Conservation (phyloP, 192 early-diverging fungal species). For the Podila epigama region DNA sequence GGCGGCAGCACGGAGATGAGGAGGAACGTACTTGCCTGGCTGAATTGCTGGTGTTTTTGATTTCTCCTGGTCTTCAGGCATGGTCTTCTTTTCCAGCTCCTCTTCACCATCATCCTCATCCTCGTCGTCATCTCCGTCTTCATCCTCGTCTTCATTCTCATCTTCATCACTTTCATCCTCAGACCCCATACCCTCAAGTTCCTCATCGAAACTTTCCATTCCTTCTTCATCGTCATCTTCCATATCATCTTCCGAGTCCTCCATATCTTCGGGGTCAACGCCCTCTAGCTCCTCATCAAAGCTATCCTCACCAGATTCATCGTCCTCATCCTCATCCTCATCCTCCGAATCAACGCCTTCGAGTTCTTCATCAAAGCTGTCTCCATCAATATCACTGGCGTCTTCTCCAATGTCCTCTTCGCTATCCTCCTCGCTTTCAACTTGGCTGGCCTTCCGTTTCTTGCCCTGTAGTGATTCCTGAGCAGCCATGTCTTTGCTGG, state of each 20-base stretch:
- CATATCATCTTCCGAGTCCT: slow-evolving; percentile 24
- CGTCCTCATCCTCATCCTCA: too few species aligned
- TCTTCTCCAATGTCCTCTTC: slow-evolving; percentile 25
- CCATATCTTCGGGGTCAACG: slow-evolving; percentile 42
- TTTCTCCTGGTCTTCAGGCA: slow-evolving; percentile 44
- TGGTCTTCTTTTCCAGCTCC: slow-evolving; percentile 42
- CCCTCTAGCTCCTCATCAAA: slow-evolving; percentile 41
- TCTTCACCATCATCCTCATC: slow-evolving; percentile 34
- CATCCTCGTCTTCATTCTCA: slow-evolving; percentile 22
- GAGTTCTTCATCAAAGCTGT: slow-evolving; percentile 33
- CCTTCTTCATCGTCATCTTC: slow-evolving; percentile 22
- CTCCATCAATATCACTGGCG: slow-evolving; percentile 23
- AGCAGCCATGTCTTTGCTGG: not conserved
- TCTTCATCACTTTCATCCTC: slow-evolving; percentile 22
- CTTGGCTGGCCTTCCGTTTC: slow-evolving; percentile 18
- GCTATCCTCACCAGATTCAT: slow-evolving; percentile 6
- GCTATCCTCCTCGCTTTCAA: slow-evolving; percentile 42
- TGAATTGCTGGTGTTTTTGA: slow-evolving; percentile 10
- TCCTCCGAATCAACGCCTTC: slow-evolving; percentile 32
- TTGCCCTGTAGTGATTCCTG: not conserved
- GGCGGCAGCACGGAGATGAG: slow-evolving; percentile 75
- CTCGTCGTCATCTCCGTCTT: slow-evolving; percentile 26
- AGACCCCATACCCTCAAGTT: slow-evolving; percentile 15
- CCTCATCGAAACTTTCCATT: slow-evolving; percentile 46
- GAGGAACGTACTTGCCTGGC: slow-evolving; percentile 84